Percentiles rank a stretch among this genome's conserved stretches.
Evolutionary conservation across 2,329 filamentous ascomycete species (phyloP).

Genomic region (Talaromyces sp.): DNA sequence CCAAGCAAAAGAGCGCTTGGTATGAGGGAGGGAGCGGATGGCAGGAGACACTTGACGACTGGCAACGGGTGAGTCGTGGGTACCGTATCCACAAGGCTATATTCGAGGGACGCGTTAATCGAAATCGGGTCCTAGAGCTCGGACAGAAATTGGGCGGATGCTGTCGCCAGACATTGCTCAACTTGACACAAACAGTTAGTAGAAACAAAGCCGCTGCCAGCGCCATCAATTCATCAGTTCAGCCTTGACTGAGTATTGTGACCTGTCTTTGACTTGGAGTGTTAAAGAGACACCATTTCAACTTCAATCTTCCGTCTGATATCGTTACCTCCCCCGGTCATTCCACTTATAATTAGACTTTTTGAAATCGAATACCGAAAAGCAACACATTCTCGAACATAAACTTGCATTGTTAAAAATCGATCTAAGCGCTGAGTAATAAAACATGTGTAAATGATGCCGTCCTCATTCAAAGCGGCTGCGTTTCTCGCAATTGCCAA

Average conservation of each 20-base stretch:
- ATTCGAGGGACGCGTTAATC: constrained; percentile 41
- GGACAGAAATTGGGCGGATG: constrained; percentile 23
- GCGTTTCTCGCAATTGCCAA: constrained; percentile 32
- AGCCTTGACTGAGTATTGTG: no score
- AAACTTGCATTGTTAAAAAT: constrained; percentile 21
- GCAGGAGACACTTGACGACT: constrained; percentile 44
- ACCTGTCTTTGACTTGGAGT: neutral
- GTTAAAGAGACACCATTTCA: neutral
- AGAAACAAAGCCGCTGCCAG: neutral
- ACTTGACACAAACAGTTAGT: constrained; percentile 5
- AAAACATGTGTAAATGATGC: constrained; percentile 26
- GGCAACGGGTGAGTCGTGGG: constrained; percentile 39
- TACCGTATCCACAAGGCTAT: constrained; percentile 42
- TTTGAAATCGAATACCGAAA: neutral
- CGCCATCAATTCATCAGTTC: neutral
- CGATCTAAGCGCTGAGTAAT: constrained; percentile 28
- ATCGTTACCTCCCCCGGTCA: constrained; percentile 16
- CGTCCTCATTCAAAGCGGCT: constrained; percentile 13
- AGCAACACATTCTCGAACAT: constrained; percentile 6
- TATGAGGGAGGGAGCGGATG: constrained; percentile 45
- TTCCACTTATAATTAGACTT: constrained; percentile 14
- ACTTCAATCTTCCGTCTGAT: constrained; percentile 11
- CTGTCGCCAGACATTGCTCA: constrained; percentile 21
- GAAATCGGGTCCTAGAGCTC: constrained; percentile 35
- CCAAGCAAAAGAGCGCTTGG: constrained; percentile 39